Evolutionary conservation across 139 green algal species (phyloP), one percentile per base, ranked within the genome.

Genomic region (Asterochloris erici): DNA sequence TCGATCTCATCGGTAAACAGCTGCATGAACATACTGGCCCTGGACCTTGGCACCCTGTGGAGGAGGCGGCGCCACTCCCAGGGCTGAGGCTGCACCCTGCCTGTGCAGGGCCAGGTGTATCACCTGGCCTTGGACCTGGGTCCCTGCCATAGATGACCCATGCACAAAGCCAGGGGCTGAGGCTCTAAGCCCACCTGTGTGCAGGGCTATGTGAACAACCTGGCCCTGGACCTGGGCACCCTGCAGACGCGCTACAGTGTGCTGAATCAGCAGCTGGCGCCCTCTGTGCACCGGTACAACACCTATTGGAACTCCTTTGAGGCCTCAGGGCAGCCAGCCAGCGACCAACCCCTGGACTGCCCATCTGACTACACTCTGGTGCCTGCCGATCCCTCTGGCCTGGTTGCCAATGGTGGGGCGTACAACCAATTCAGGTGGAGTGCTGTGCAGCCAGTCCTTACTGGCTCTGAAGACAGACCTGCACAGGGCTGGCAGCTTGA

Each of bases 271-370:
- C 60, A 80, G 24, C 68, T 80, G 76, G 76, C 76, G 28, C 76
- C 76, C 23, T 80, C 76, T 14, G 76, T 80, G 14, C 76, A 80
- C 61, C 76, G 76, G 0, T 80, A 80, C 76, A 80, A 80, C 60
- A 80, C 68, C 60, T 80, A 60, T 54, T 80, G 76, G 76, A 70
- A 61, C 9, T 80, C 76, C 13, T 80, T 80, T 21, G 76, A 80
- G 76, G 68, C 76, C 29, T 80, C 76, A 24, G n/a, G 23, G 13
- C 68, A 61, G 12, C 47, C 60, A n/a, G 38, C 76, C 38, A 70
- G 60, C 68, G 60, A 69, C 15, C 47, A 29, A 28, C 76, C 76
- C 61, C 9, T 80, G 24, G 47, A n/a, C 6, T 80, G 76, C n/a
- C 24, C 38, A 11, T 11, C 24, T 17, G 76, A 62, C 54, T 80